Conservation (phyloP, 2,329 filamentous ascomycete genomes). For the Monascus ruber region DNA sequence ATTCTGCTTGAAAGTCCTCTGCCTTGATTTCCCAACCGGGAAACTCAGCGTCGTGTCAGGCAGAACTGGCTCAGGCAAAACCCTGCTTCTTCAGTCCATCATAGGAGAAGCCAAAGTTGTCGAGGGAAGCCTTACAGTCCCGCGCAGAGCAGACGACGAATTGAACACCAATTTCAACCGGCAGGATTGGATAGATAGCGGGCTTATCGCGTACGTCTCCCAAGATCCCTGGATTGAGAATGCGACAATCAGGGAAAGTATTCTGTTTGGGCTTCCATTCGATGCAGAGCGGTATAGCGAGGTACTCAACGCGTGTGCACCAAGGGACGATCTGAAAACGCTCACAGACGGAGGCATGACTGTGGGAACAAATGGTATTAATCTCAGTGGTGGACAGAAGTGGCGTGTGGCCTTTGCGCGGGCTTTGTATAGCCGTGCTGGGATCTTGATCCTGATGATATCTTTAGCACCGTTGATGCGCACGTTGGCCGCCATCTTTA, state of each 20-base stretch:
- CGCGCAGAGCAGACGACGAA: constrained; percentile 43
- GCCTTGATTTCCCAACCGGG: constrained; percentile 53
- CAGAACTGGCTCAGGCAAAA: constrained; percentile 66
- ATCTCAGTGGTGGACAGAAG: constrained; percentile 67
- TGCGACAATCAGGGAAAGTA: constrained; percentile 62
- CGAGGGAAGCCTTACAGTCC: constrained; percentile 45
- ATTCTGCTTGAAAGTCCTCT: constrained; percentile 44
- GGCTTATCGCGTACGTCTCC: constrained; percentile 53
- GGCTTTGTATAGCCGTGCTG: constrained; percentile 63
- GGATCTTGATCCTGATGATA: constrained; percentile 63
- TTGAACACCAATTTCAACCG: too few relatives aligned
- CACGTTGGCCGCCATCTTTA: constrained; percentile 67
- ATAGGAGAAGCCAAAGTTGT: constrained; percentile 63
- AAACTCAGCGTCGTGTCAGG: constrained; percentile 64
- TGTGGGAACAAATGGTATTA: constrained; percentile 69
- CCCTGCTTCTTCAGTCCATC: constrained; percentile 58
- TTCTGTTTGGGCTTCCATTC: constrained; percentile 59
- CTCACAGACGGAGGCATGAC: constrained; percentile 62
- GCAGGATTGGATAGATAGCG: too few relatives aligned
- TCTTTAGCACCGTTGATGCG: constrained; percentile 66
- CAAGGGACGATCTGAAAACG: constrained; percentile 62
- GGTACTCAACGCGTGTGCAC: constrained; percentile 57
- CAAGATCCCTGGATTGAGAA: constrained; percentile 77
- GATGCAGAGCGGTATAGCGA: constrained; percentile 54
- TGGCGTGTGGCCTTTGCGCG: constrained; percentile 67